Evolutionary conservation across 805 yeast genomes (phyloP).

Genomic region (Zygosaccharomyces pseudorouxii): DNA sequence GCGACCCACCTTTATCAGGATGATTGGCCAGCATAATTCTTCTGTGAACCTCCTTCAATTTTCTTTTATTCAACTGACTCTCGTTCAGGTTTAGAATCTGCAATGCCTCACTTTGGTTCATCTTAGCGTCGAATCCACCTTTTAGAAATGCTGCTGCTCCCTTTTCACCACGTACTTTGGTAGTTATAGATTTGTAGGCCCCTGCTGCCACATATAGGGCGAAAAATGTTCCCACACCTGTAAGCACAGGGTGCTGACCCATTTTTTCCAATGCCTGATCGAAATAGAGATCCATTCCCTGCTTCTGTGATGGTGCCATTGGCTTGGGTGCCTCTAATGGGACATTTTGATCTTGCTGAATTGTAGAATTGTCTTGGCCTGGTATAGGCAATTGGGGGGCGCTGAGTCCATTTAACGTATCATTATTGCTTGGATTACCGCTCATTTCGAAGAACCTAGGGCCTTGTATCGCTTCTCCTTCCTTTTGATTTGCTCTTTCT

Average conservation of each 20-base stretch:
- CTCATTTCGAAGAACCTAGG: slow-evolving; percentile 1
- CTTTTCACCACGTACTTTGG: slow-evolving; percentile 55
- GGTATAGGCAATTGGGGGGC: slow-evolving; percentile 32
- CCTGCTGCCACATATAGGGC: slow-evolving; percentile 64
- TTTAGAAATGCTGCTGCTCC: slow-evolving; percentile 51
- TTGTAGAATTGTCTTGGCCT: slow-evolving; percentile 17
- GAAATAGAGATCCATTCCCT: slow-evolving; percentile 54
- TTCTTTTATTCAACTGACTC: slow-evolving; percentile 54
- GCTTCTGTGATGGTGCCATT: slow-evolving; percentile 22
- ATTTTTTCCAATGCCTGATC: slow-evolving; percentile 54
- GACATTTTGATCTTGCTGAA: slow-evolving; percentile 5
- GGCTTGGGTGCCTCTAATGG: slow-evolving; percentile 23
- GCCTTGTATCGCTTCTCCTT: background rate
- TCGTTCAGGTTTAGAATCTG: slow-evolving; percentile 76
- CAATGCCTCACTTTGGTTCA: slow-evolving; percentile 84
- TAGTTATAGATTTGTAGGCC: slow-evolving; percentile 45
- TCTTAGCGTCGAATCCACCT: slow-evolving; percentile 91
- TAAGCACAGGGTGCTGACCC: slow-evolving; percentile 72
- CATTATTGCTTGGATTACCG: slow-evolving; percentile 7
- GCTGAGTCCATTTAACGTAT: slow-evolving; percentile 12
- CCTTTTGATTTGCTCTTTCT: background rate
- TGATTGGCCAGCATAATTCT: slow-evolving; percentile 86
- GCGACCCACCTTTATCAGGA: slow-evolving; percentile 93
- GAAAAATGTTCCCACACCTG: slow-evolving; percentile 66
- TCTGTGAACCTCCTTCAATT: slow-evolving; percentile 80